Evolutionary conservation across 345 rosid species (phyloP).

Genomic region (Zanthoxylum bungeanum): DNA sequence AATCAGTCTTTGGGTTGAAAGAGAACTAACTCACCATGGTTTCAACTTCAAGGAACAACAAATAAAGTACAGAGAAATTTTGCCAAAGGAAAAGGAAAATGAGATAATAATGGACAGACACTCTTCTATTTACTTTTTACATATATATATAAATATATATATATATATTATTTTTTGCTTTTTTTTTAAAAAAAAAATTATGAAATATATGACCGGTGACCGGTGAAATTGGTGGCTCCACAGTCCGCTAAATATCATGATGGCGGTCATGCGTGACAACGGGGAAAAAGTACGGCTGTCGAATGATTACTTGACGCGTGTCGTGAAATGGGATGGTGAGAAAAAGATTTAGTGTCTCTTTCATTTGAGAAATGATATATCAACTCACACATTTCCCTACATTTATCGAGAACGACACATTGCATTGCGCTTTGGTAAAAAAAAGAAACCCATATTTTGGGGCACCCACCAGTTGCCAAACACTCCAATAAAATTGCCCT

Average conservation of each 20-base stretch:
- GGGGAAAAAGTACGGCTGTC: constrained; percentile 25
- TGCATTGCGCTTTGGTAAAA: too few species aligned
- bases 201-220: constrained; percentile 16
- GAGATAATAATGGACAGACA: background rate
- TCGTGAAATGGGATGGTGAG: too few species aligned
- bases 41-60: background rate
- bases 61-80: background rate
- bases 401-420: too few species aligned
- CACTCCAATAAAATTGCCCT: too few species aligned
- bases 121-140: background rate
- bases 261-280: constrained; percentile 41
- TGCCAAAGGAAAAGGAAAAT: background rate
- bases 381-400: too few species aligned
- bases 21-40: constrained; percentile 8
- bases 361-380: too few species aligned
- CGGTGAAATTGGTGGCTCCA: constrained; percentile 34
- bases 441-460: too few species aligned
- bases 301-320: constrained; percentile 22
- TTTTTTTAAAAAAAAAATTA: constrained; percentile 13
- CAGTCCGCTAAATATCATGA: constrained; percentile 33
- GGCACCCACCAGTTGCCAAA: too few species aligned
- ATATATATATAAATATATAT: too few species aligned
- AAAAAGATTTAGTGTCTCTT: too few species aligned
- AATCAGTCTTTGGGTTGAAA: background rate
- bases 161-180: constrained; percentile 15